Conservation (phyloP, 2,329 filamentous ascomycete genomes). For the Cercospora sp. region DNA sequence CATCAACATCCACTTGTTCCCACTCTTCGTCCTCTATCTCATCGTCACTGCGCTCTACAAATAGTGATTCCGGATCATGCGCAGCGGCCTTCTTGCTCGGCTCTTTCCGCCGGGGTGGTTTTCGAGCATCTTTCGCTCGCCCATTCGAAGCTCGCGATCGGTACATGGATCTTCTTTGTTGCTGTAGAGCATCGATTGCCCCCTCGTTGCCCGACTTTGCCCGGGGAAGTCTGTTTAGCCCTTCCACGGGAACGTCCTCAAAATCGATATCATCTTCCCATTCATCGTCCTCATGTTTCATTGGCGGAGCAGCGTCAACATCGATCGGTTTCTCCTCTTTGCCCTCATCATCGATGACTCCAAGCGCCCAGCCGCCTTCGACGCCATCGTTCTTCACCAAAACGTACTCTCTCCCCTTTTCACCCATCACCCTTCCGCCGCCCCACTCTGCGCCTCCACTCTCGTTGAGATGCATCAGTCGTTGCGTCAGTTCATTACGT, state of each 20-base stretch:
- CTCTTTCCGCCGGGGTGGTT: slow-evolving; percentile 22
- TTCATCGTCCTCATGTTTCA: slow-evolving; percentile 53
- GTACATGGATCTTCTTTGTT: slow-evolving; percentile 51
- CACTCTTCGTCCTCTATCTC: slow-evolving; percentile 41
- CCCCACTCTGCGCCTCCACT: slow-evolving; percentile 70
- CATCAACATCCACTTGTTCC: slow-evolving; percentile 44
- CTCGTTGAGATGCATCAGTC: slow-evolving; percentile 89
- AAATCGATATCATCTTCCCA: slow-evolving; percentile 71
- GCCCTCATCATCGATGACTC: slow-evolving; percentile 83
- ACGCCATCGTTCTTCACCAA: slow-evolving; percentile 93
- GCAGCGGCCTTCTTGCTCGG: slow-evolving; percentile 14
- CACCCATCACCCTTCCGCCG: slow-evolving; percentile 71
- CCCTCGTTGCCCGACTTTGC: slow-evolving; percentile 38
- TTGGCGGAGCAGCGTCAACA: slow-evolving; percentile 65
- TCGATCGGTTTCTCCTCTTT: slow-evolving; percentile 89
- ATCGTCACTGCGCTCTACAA: slow-evolving; percentile 50
- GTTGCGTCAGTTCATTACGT: slow-evolving; percentile 89
- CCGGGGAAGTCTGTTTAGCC: slow-evolving; percentile 79
- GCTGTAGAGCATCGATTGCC: slow-evolving; percentile 39
- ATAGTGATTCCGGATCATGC: slow-evolving; percentile 55
- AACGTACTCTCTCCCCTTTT: slow-evolving; percentile 90
- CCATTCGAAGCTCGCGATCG: slow-evolving; percentile 40
- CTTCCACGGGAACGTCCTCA: slow-evolving; percentile 89
- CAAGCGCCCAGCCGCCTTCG: slow-evolving; percentile 93
- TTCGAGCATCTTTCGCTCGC: slow-evolving; percentile 10